Conservation (phyloP, 495 filamentous ascomycete genomes). For the Amorphotheca resinae region DNA sequence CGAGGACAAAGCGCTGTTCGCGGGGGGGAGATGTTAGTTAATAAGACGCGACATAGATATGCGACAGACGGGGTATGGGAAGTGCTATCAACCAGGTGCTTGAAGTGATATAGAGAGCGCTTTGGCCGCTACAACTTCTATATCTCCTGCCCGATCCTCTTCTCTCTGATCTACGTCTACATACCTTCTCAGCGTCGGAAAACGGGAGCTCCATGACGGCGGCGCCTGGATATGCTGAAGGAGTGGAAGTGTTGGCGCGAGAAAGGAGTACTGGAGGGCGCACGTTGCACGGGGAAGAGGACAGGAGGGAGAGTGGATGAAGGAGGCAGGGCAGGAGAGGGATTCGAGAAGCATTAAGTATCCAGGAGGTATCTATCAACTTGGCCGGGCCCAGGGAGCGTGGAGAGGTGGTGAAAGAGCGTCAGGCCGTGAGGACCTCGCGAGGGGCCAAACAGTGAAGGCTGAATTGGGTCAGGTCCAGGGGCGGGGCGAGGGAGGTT, state of each 20-base stretch:
- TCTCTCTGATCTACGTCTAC: conserved; percentile 3
- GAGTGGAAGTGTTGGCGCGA: not conserved
- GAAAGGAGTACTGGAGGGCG: conserved; percentile 5
- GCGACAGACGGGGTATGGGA: conserved; percentile 2
- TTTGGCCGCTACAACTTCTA: not conserved
- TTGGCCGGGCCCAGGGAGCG: conserved; percentile 8
- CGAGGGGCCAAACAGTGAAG: too few relatives aligned
- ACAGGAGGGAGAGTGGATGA: conserved; percentile 4
- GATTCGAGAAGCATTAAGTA: conserved; percentile 21
- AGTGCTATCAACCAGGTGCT: conserved; percentile 7
- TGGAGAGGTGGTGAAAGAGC: conserved; percentile 1
- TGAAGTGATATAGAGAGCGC: conserved; percentile 4
- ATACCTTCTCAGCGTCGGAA: conserved; percentile 17
- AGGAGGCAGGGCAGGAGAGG: conserved; percentile 5
- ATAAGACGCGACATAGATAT: conserved; percentile 8
- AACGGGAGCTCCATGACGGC: conserved; percentile 14
- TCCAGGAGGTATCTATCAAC: conserved; percentile 7
- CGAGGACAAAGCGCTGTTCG: conserved; percentile 38
- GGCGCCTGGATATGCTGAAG: not conserved
- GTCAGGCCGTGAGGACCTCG: not conserved
- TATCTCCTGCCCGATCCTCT: not conserved
- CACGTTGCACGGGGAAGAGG: not conserved
- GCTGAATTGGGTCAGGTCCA: too few relatives aligned
- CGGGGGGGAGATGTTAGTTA: conserved; percentile 17
- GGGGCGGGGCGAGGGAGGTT: too few relatives aligned